phyloP scores from a whole-genome alignment of 257 asterid genomes.

The Scutellaria minor region DNA sequence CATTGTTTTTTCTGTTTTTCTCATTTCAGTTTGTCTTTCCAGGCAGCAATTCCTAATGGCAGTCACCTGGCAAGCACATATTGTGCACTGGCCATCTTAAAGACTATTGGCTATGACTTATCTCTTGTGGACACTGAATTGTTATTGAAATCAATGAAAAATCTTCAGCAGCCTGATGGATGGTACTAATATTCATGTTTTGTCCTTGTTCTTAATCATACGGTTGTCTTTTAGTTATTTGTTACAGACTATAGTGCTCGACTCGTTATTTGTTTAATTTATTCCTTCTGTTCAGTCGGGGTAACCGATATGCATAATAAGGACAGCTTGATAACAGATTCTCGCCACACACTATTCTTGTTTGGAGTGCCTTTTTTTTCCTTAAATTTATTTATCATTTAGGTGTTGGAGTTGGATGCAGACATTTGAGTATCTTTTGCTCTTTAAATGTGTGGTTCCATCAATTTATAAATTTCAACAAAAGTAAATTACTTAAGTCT shows the following conservation, averaged over 20 bases:
- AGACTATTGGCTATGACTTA: constrained; percentile 81
- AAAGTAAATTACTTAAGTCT: constrained; percentile 2
- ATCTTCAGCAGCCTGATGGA: constrained; percentile 90
- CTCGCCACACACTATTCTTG: too few species aligned
- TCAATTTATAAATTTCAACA: not conserved
- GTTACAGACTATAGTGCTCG: not conserved
- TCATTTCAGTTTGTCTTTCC: constrained; percentile 32
- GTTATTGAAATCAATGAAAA: constrained; percentile 78
- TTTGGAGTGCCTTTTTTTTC: not conserved
- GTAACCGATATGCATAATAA: too few species aligned
- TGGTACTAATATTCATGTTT: constrained; percentile 51
- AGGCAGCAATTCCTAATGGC: constrained; percentile 66
- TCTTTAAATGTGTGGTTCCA: constrained; percentile 1
- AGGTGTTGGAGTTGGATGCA: not conserved
- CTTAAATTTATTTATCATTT: too few species aligned
- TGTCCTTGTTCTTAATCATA: constrained; percentile 17
- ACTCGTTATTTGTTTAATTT: constrained; percentile 10
- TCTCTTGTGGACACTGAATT: constrained; percentile 60
- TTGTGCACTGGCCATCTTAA: constrained; percentile 80
- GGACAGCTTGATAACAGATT: too few species aligned
- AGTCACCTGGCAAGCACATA: constrained; percentile 98
- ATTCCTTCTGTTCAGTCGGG: not conserved
- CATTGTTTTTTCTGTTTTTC: not conserved
- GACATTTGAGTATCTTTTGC: not conserved
- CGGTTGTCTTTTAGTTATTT: constrained; percentile 17